These are phyloP conservation scores for Aspergillus spinulosporus DNA, from an alignment of 2,329 filamentous ascomycete genomes.

Conservation along the genomic window DNA sequence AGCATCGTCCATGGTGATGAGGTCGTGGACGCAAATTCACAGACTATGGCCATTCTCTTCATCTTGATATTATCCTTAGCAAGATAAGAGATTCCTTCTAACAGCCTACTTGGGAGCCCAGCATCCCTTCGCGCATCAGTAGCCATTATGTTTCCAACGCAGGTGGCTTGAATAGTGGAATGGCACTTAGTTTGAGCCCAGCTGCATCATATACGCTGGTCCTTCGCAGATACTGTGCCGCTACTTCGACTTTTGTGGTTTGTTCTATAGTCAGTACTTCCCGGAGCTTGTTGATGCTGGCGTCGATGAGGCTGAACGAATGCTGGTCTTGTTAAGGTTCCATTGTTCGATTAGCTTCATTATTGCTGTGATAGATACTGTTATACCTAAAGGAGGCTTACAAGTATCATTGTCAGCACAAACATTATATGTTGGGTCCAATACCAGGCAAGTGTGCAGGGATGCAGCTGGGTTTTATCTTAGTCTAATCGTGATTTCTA, in stretches of 20 bases:
- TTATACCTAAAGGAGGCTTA: conserved; percentile 3
- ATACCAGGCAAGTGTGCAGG: neutral
- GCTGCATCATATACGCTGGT: conserved; percentile 50
- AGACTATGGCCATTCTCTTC: conserved; percentile 54
- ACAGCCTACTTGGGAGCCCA: conserved; percentile 37
- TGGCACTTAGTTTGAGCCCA: conserved; percentile 47
- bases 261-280: conserved; percentile 43
- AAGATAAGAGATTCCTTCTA: conserved; percentile 60
- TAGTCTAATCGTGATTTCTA: neutral
- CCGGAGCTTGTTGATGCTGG: conserved; percentile 48
- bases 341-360: neutral
- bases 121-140: conserved; percentile 49
- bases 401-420: conserved; percentile 1
- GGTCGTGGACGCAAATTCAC: conserved; percentile 55
- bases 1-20: conserved; percentile 56
- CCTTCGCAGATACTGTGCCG: conserved; percentile 46
- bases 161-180: conserved; percentile 50
- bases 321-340: neutral
- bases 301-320: conserved; percentile 45
- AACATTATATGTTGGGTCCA: neutral
- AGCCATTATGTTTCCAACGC: conserved; percentile 49
- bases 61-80: conserved; percentile 61
- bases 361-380: neutral
- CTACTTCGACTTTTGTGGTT: conserved; percentile 29
- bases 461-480: no score